A percentile compares a stretch with the other conserved stretches of the same genome.
Conservation (phyloP, 2,329 filamentous ascomycete genomes). For the Botrytis aclada region DNA sequence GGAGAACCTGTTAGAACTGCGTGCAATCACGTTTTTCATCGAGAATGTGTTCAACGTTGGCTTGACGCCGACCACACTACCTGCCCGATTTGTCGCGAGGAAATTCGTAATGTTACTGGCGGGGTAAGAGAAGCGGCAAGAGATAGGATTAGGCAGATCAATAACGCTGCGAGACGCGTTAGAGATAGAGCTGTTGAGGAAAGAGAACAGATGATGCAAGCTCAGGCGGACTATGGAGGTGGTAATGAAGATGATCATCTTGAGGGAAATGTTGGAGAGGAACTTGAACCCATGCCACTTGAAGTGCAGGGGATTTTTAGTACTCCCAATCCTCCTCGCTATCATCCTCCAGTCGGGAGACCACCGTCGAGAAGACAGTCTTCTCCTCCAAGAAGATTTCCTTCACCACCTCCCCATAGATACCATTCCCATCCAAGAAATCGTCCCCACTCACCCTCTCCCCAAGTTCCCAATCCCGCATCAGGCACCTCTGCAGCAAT, state of each 20-base stretch:
- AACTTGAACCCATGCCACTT: neutral
- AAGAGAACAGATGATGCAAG: conserved; percentile 1
- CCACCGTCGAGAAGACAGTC: neutral
- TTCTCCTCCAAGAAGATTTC: neutral
- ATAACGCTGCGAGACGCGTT: neutral
- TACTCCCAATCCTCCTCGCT: neutral
- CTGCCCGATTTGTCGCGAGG: neutral
- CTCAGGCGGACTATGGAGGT: neutral
- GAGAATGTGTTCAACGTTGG: neutral
- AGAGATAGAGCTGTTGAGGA: neutral
- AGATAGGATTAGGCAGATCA: neutral
- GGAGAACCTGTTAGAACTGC: neutral
- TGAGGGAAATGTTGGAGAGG: neutral
- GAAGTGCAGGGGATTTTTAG: neutral
- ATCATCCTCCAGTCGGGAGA: too few species aligned
- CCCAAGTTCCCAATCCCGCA: neutral
- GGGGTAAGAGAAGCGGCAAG: neutral
- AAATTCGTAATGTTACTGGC: neutral
- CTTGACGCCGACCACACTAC: neutral
- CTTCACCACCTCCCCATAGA: neutral
- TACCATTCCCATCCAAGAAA: neutral
- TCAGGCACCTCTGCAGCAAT: neutral
- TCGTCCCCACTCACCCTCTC: neutral
- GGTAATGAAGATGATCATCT: too few species aligned
- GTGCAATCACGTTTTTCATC: neutral